Conservation (phyloP, 2,329 filamentous ascomycete genomes). For the Trichoderma guizhouense region DNA sequence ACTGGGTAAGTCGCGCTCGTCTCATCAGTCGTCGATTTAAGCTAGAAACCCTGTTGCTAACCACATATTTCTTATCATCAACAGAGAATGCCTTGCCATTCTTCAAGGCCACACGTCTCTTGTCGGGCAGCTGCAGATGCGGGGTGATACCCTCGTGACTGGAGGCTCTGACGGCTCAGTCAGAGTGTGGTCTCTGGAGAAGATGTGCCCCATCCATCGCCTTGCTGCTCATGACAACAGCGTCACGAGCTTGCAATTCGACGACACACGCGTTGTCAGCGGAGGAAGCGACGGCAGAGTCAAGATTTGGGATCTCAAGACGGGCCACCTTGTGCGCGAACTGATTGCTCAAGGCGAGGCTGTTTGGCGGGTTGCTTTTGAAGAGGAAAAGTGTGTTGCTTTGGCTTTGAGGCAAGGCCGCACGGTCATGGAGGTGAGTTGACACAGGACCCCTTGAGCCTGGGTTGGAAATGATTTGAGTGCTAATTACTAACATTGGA, state of each 20-base stretch:
- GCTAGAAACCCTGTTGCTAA: slow-evolving; percentile 29
- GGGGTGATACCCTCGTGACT: slow-evolving; percentile 89
- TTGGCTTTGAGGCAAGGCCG: slow-evolving; percentile 81
- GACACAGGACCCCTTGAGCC: too few species aligned
- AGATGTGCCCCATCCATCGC: slow-evolving; percentile 87
- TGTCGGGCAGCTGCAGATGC: slow-evolving; percentile 94
- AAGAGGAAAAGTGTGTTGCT: slow-evolving; percentile 96
- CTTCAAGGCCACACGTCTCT: slow-evolving; percentile 95
- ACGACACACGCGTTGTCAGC: slow-evolving; percentile 91
- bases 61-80: neutral
- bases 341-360: slow-evolving; percentile 88
- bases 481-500: slow-evolving; percentile 18
- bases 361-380: slow-evolving; percentile 96
- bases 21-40: neutral
- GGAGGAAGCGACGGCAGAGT: slow-evolving; percentile 96
- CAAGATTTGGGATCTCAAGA: slow-evolving; percentile 96
- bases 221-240: slow-evolving; percentile 97
- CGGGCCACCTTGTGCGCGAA: slow-evolving; percentile 84
- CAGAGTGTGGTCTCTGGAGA: slow-evolving; percentile 89
- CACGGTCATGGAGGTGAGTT: slow-evolving; percentile 93
- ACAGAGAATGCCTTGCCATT: slow-evolving; percentile 76
- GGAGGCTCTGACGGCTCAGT: slow-evolving; percentile 96
- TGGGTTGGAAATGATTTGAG: neutral
- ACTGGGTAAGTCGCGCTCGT: slow-evolving; percentile 64
- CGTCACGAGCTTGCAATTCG: slow-evolving; percentile 95